Evolutionary conservation across 192 early-diverging fungal genomes (phyloP).

Genomic region (Backusella liffmaniae): DNA sequence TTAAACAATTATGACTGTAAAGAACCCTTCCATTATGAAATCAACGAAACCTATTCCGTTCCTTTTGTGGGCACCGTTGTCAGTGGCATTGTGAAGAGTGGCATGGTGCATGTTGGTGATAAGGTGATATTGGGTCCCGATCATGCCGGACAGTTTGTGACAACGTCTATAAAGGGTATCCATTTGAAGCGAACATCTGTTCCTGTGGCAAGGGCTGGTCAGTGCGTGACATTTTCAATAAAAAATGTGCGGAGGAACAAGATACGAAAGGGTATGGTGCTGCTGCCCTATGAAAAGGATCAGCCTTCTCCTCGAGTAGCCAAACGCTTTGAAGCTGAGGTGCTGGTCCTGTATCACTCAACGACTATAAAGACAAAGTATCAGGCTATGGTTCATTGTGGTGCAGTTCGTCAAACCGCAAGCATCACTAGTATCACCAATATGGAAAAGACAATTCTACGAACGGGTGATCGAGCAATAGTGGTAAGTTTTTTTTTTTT

Average conservation of each 20-base stretch:
- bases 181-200: constrained; percentile 87
- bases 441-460: constrained; percentile 62
- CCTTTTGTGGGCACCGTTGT: constrained; percentile 93
- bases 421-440: constrained; percentile 62
- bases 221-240: constrained; percentile 80
- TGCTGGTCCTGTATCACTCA: constrained; percentile 85
- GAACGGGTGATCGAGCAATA: constrained; percentile 84
- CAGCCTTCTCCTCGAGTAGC: constrained; percentile 52
- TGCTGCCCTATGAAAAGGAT: constrained; percentile 49
- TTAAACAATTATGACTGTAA: constrained; percentile 56
- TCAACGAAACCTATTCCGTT: constrained; percentile 90
- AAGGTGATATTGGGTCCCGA: constrained; percentile 85
- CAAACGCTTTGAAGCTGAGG: constrained; percentile 88
- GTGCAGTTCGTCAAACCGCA: constrained; percentile 83
- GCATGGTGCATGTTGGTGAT: constrained; percentile 78
- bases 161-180: constrained; percentile 80
- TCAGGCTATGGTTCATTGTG: constrained; percentile 96
- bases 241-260: constrained; percentile 78
- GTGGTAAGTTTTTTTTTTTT: constrained; percentile 51
- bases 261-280: constrained; percentile 86
- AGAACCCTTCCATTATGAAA: constrained; percentile 71
- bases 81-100: constrained; percentile 66
- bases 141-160: constrained; percentile 71
- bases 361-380: constrained; percentile 89
- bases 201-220: constrained; percentile 75